Conservation (phyloP, 495 filamentous ascomycete genomes). For the Amniculicola lignicola region DNA sequence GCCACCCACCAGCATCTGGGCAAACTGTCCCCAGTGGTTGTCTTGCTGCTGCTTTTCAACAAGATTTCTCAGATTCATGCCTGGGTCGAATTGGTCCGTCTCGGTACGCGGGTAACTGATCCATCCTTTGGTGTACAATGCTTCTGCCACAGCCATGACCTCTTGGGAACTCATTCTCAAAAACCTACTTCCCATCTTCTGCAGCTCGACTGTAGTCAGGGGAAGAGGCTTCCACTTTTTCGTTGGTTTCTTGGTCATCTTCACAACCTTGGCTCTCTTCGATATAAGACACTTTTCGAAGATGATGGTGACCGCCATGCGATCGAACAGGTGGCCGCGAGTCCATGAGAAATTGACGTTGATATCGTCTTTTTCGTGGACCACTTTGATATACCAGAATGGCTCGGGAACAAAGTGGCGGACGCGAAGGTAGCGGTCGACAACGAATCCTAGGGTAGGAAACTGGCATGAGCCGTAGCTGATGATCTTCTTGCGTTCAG, state of each 20-base stretch:
- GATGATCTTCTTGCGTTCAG: conserved; percentile 51
- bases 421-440: conserved; percentile 89
- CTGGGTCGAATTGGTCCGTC: conserved; percentile 92
- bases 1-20: conserved; percentile 71
- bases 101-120: conserved; percentile 97
- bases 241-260: conserved; percentile 83
- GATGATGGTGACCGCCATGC: conserved; percentile 72
- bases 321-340: conserved; percentile 81
- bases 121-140: conserved; percentile 89
- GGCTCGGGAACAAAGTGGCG: conserved; percentile 88
- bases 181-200: conserved; percentile 88
- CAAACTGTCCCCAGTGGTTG: conserved; percentile 74
- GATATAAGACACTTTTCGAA: conserved; percentile 79
- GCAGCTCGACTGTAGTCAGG: conserved; percentile 95
- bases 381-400: conserved; percentile 90
- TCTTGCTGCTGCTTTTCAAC: conserved; percentile 81
- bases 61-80: conserved; percentile 76
- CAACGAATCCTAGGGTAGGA: conserved; percentile 92
- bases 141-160: conserved; percentile 85
- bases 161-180: conserved; percentile 78
- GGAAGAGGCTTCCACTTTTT: conserved; percentile 93
- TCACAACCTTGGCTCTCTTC: conserved; percentile 73
- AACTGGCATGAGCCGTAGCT: conserved; percentile 98
- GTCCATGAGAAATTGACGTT: conserved; percentile 84
- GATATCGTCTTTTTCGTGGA: conserved; percentile 70